Conservation (phyloP, 805 yeast species). For the Lipomyces oligophaga region DNA sequence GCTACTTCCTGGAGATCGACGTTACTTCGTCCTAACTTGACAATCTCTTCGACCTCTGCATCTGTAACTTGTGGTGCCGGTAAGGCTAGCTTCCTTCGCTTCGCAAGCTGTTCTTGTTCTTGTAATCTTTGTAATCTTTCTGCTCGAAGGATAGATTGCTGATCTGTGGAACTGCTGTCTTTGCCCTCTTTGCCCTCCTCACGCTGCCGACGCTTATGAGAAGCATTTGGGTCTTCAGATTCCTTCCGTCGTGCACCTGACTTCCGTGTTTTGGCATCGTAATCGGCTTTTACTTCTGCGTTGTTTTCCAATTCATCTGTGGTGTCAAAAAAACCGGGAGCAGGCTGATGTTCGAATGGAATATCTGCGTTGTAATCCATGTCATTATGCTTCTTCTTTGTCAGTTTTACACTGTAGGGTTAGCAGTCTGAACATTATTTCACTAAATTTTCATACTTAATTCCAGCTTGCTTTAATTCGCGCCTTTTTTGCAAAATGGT, state of each 20-base stretch:
- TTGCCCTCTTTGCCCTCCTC: conserved; percentile 11
- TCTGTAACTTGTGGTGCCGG: conserved; percentile 39
- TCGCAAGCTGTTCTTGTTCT: conserved; percentile 36
- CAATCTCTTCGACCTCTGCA: conserved; percentile 35
- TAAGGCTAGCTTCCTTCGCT: conserved; percentile 41
- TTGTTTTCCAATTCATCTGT: conserved; percentile 52
- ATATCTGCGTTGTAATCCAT: conserved; percentile 82
- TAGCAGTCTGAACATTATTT: conserved; percentile 32
- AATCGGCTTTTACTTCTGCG: conserved; percentile 39
- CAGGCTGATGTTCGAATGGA: conserved; percentile 70
- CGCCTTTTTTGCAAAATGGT: conserved; percentile 75
- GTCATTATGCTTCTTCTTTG: conserved; percentile 53
- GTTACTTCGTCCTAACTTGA: conserved; percentile 32
- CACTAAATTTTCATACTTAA: conserved; percentile 15
- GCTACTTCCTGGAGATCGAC: conserved; percentile 24
- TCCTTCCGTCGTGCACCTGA: conserved; percentile 25
- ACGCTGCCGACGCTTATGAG: conserved; percentile 19
- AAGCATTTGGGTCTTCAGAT: conserved; percentile 29
- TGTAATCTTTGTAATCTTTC: conserved; percentile 35
- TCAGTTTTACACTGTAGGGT: conserved; percentile 27
- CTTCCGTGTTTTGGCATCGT: conserved; percentile 37
- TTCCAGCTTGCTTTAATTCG: conserved; percentile 76
- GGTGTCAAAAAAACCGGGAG: conserved; percentile 64
- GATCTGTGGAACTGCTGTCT: conserved; percentile 30
- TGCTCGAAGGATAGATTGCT: conserved; percentile 30